Evolutionary conservation across 2,329 filamentous ascomycete species (phyloP).

Genomic region (Sporothrix dimorphospora): DNA sequence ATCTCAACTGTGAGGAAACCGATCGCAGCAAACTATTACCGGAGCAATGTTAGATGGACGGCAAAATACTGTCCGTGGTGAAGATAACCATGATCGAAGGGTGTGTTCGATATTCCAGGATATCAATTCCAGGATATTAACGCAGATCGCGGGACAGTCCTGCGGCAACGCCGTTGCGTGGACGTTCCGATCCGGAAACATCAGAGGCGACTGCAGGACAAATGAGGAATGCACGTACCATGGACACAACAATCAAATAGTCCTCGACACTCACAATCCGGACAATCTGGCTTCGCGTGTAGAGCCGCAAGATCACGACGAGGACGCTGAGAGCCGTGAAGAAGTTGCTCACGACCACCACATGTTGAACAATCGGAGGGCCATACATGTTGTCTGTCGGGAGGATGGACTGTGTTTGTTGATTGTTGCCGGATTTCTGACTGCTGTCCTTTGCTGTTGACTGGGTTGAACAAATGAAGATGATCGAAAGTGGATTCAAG

Average conservation of each 20-base stretch:
- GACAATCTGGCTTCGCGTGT: slow-evolving; percentile 12
- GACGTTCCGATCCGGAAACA: not conserved
- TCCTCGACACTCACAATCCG: slow-evolving; percentile 11
- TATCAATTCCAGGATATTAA: not conserved
- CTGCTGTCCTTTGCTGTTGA: not conserved
- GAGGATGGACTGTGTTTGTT: too few species aligned
- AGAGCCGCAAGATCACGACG: not conserved
- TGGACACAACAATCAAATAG: not conserved
- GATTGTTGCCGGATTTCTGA: not conserved
- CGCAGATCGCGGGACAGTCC: not conserved
- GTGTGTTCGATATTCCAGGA: not conserved
- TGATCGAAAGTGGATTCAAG: not conserved
- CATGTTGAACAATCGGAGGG: slow-evolving; percentile 12
- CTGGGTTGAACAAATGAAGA: not conserved
- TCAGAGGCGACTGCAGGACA: not conserved
- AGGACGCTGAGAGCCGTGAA: slow-evolving; percentile 10
- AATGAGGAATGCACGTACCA: not conserved
- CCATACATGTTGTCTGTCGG: not conserved
- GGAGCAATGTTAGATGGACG: not conserved
- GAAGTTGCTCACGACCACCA: slow-evolving; percentile 10
- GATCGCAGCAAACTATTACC: not conserved
- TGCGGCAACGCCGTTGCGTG: not conserved
- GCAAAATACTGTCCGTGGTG: not conserved
- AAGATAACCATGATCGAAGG: not conserved
- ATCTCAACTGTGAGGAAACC: slow-evolving; percentile 16